Conservation (phyloP, 306 rosid genomes). For the Dicorynia guianensis region DNA sequence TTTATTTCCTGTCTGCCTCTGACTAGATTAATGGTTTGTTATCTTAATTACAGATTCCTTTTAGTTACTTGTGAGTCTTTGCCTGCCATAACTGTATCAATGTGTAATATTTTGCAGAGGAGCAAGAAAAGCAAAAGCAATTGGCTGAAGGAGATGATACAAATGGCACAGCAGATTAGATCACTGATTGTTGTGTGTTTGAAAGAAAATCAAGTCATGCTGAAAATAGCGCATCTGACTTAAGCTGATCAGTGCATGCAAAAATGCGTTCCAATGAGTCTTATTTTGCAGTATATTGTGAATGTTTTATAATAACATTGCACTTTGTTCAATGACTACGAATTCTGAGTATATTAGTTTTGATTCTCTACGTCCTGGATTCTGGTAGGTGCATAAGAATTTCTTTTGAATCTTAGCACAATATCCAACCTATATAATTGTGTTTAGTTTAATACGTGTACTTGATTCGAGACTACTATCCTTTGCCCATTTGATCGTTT, state of each 20-base stretch:
- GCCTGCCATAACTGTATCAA: conserved; percentile 13
- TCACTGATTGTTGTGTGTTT: conserved; percentile 5
- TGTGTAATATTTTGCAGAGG: conserved; percentile 56
- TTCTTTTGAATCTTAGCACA: neutral
- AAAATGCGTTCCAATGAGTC: conserved; percentile 4
- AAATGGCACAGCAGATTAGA: conserved; percentile 49
- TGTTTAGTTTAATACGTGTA: too few species aligned
- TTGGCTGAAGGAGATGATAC: conserved; percentile 67
- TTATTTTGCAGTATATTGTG: conserved; percentile 2
- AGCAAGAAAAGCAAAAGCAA: conserved; percentile 80
- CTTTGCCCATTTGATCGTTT: too few species aligned
- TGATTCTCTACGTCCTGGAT: conserved; percentile 13
- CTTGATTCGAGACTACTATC: too few species aligned
- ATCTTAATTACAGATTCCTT: neutral
- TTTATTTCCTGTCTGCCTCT: neutral
- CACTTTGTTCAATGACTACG: conserved; percentile 1
- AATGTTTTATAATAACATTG: neutral
- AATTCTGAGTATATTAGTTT: neutral
- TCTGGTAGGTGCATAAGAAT: neutral
- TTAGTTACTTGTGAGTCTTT: neutral
- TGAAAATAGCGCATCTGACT: neutral
- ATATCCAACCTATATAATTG: too few species aligned
- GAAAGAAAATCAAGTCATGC: conserved; percentile 15
- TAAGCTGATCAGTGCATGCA: conserved; percentile 13
- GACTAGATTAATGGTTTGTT: conserved; percentile 2